A percentile compares a stretch with the other conserved stretches of the same genome.
These are phyloP conservation scores for thale cress (Arabidopsis thaliana) DNA, from an alignment of 345 rosid species.

Conservation along the genomic window TAIR10.1 NC_003076.8:3781501-3782000, in stretches of 20 bases:
- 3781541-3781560: not conserved
- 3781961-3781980: constrained; percentile 69
- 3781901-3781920: constrained; percentile 91
- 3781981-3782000: constrained; percentile 67
- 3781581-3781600: not conserved
- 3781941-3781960: constrained; percentile 90
- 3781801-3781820: constrained; percentile 20
- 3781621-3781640: not conserved
- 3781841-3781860: constrained; percentile 99
- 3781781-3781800: constrained; percentile 6
- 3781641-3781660: constrained; percentile 8
- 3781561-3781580: not conserved
- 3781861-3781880: constrained; percentile 95
- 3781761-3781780: constrained; percentile 13
- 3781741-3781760: not conserved
- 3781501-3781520: not conserved
- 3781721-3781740: constrained; percentile 5
- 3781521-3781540: not conserved
- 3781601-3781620: not conserved
- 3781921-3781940: constrained; percentile 89
- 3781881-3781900: constrained; percentile 87
- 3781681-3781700: not conserved
- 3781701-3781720: not conserved
- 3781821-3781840: constrained; percentile 55
- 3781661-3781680: constrained; percentile 1